Conservation (phyloP, 1,139 yeast species). For the Blastobotrys petasosporus region DNA sequence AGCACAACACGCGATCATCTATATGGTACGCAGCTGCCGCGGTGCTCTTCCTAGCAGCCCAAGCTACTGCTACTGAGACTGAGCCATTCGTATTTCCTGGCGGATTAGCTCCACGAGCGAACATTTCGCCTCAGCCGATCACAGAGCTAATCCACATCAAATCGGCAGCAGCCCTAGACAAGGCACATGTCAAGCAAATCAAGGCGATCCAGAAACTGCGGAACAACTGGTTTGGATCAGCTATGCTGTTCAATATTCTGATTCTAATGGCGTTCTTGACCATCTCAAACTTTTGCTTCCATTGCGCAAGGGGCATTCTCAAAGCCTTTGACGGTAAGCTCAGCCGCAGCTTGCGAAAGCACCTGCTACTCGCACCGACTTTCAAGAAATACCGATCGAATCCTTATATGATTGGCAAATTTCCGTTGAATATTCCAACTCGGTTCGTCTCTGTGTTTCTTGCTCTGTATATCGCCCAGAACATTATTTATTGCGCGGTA, state of each 20-base stretch:
- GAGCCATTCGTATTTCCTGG: too few species aligned
- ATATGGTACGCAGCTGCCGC: too few species aligned
- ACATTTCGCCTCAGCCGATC: too few species aligned
- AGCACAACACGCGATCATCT: too few species aligned
- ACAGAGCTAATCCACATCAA: too few species aligned
- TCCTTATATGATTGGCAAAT: neutral
- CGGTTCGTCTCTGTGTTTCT: conserved; percentile 50
- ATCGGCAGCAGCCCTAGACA: too few species aligned
- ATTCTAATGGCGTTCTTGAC: conserved; percentile 7
- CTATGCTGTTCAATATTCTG: neutral
- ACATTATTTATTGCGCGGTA: conserved; percentile 36
- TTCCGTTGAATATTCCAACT: conserved; percentile 48
- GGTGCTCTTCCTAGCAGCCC: too few species aligned
- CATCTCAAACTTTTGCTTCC: conserved; percentile 10
- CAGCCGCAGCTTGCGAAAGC: conserved; percentile 15
- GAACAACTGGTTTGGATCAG: neutral
- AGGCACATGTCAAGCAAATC: too few species aligned
- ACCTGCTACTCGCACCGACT: conserved; percentile 16
- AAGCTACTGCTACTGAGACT: too few species aligned
- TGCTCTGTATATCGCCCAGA: conserved; percentile 40
- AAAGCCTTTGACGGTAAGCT: conserved; percentile 13
- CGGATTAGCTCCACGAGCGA: too few species aligned
- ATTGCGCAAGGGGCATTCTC: conserved; percentile 9
- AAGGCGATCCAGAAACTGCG: neutral
- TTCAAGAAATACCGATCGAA: conserved; percentile 8